Base-by-base conservation (phyloP, 495 filamentous ascomycete genomes). In the Penicillium desertorum region DNA sequence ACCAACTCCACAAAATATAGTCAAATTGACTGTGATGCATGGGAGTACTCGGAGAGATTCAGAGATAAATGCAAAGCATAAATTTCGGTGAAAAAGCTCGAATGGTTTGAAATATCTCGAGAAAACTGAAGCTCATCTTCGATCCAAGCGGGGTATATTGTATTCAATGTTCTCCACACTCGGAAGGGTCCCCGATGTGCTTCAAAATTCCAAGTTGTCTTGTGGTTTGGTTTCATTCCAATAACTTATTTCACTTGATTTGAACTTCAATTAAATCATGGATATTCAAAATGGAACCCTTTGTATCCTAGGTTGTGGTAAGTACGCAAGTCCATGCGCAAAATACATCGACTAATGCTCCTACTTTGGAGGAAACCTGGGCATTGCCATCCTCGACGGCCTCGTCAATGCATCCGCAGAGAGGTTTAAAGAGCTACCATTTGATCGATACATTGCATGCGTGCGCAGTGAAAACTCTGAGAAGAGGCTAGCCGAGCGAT, bases 221-320 rank as follows among this genome's bases (percentile, higher is more conserved):
- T 44, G 44, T 11, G 14, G 17, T 32, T 30, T 27, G 1, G 19
- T 14, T 42, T 10, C 43, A 25, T 37, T 16, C 17, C 9, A 29
- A n/a, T 42, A 17, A 20, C 12, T 44, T 27, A 16, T 32, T 32
- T 20, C 4, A 10, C 27, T 7, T 11, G 5, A 4, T 1, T 25
- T 6, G 2, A 2, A 22, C 6, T 14, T 16, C 12, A 29, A 32
- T 17, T 19, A 30, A 10, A 56, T 11, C 7, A 67, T 67, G 66
- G 29, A 64, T 23, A 20, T 32, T 30, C 52, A 67, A 17, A 54
- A 54, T 11, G 44, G 57, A 27, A 74, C 70, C 4, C 65, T 76
- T 17, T 71, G 70, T 51, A 67, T 76, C 16, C 55, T 76, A 9
- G 73, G 73, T 42, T 76, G 73, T 54, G 73, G 73, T 76, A 52